Conservation (phyloP, 345 rosid species). For the Aquilaria yunnanensis region DNA sequence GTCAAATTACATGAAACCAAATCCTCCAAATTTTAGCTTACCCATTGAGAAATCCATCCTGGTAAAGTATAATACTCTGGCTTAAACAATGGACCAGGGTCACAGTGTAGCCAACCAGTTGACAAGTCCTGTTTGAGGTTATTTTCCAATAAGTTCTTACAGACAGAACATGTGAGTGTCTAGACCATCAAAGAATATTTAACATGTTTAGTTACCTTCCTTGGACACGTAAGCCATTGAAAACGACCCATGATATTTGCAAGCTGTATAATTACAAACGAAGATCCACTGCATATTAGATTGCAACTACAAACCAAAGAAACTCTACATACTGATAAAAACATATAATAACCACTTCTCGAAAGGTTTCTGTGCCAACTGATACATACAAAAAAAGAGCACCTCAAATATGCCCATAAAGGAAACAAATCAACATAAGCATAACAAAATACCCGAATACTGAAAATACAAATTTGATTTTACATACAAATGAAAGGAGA, state of each 20-base stretch:
- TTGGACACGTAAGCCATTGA: slow-evolving; percentile 93
- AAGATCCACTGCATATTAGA: slow-evolving; percentile 4
- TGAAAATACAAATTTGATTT: too few relatives aligned
- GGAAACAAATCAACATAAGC: not conserved
- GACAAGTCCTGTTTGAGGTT: slow-evolving; percentile 64
- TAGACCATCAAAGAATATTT: slow-evolving; percentile 4
- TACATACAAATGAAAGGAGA: too few relatives aligned
- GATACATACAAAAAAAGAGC: not conserved
- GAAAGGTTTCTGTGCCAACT: not conserved
- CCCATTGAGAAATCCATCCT: slow-evolving; percentile 68
- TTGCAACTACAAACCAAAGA: not conserved
- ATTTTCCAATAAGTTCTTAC: slow-evolving; percentile 9
- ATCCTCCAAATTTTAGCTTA: slow-evolving; percentile 18
- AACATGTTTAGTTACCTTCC: slow-evolving; percentile 53
- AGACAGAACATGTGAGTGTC: slow-evolving; percentile 3
- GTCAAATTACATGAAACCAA: too few relatives aligned
- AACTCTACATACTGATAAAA: too few relatives aligned
- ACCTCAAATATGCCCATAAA: not conserved
- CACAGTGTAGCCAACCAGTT: slow-evolving; percentile 93
- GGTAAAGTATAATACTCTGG: slow-evolving; percentile 61
- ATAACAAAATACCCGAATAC: not conserved
- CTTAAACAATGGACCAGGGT: slow-evolving; percentile 88
- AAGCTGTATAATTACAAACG: slow-evolving; percentile 47
- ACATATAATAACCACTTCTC: too few relatives aligned
- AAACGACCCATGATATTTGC: slow-evolving; percentile 87